Base-by-base conservation (phyloP, 2,329 filamentous ascomycete species). In the Mycosphaerella sp. region DNA sequence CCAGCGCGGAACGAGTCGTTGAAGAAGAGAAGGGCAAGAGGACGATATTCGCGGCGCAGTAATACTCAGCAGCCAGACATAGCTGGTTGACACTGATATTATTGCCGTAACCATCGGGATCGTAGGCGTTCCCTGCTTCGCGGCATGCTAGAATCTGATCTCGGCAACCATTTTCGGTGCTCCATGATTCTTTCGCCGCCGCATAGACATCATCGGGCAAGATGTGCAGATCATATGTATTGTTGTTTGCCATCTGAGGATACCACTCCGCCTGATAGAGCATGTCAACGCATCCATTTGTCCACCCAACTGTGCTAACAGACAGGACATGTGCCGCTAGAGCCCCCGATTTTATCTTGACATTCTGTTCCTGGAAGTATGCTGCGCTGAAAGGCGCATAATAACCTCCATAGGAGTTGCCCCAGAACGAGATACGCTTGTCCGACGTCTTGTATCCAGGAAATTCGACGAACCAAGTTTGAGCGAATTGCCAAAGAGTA, bases 261-360 rank as follows among this genome's bases (percentile, higher is more conserved):
- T 78, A 81, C 59, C 69, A 79, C 1, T 79, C 76, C 1, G 71
- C 72, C 69, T 87, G 82, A 1, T 80, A 73, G 14, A 82, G 67
- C 58, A 78, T 73, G 63, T 89, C 86, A 34, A 87, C 73, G 62
- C 83, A 82, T n/a, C 84, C 85, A 66, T 88, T 87, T 54, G 86
- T 74, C 56, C 88, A 83, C 21, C 84, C 84, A 0, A 88, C 68
- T 0, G 83, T 80, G 7, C 71, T 73, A 2, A 89, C 72, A 39
- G 79, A 76, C 39, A 86, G 78, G 38, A 80, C 76, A 6, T 80
- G 69, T 3, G 56, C 56, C 2, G 59, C 17, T 39, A 61, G 11
- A 4, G 56, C 42, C 7, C 62, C 58, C 41, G 73, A 76, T 12
- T 69, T 64, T 23, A 79, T 77, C 47, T 73, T 73, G 6, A 72